Base-by-base conservation (phyloP, 306 rosid species). In the Elaeagnus macrophylla region DNA sequence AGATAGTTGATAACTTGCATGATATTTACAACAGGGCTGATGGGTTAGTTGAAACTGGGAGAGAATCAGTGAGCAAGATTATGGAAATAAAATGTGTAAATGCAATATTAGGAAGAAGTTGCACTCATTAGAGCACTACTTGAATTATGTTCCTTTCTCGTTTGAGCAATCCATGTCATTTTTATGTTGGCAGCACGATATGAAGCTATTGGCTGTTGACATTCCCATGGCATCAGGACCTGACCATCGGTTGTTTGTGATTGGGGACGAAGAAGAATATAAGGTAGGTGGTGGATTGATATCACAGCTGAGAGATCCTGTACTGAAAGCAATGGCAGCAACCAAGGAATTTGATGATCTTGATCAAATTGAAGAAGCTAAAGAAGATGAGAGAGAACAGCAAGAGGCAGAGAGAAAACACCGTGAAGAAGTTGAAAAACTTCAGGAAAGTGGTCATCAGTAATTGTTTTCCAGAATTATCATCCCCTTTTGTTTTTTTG, bases 211-310 rank as follows among this genome's bases (percentile, higher is more conserved):
- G 65, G 99, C 99, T 2, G 76, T 88, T 38, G 96, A 93, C 74
- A 77, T 93, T 73, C 99, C 99, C 54, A 81, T 88, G 95, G 95
- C 93, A 64, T 77, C 96, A 38, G 99, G 95, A 48, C 95, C 94
- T 9, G 99, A 93, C 80, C 99, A 87, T 63, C 83, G 88, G 38
- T 57, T 83, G 64, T 93, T 56, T 73, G 55, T 82, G 50, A 60
- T 81, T 46, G 99, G 99, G 39, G 78, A 93, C 60, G 96, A 84
- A 70, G 72, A 78, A 66, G 96, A 84, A 69, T 93, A 93, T 81
- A 84, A 62, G 62, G 70, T 93, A 66, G 95, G 86, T 50, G 99
- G 96, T 43, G 99, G 99, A 19, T 69, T 93, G 38, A 73, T 93
- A 75, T 50, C 84, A 9, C 81, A 73, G 73, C 83, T 88, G 19